Conservation (phyloP, 495 filamentous ascomycete species). For the Penicillium robsamsonii region DNA sequence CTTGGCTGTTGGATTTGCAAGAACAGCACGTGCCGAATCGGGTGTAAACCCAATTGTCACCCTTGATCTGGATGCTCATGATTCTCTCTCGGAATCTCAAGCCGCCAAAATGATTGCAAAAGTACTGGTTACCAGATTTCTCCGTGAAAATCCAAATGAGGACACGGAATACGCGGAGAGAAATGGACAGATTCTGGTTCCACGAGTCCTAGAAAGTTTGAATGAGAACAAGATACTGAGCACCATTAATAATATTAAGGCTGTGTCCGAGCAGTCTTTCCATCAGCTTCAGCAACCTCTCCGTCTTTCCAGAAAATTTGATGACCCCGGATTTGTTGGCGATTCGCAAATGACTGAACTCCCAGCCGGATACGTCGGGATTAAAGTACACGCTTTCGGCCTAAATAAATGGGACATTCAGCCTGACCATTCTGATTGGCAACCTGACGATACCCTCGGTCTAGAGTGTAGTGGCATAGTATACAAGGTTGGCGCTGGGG, state of each 20-base stretch:
- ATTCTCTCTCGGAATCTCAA: background rate
- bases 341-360: background rate
- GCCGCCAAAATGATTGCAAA: constrained; percentile 13
- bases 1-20: constrained; percentile 27
- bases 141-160: background rate
- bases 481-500: constrained; percentile 23
- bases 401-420: constrained; percentile 41
- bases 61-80: constrained; percentile 25
- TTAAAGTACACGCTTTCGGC: constrained; percentile 33
- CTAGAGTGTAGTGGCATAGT: constrained; percentile 47
- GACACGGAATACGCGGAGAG: constrained; percentile 30
- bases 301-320: background rate
- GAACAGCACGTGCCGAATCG: constrained; percentile 35
- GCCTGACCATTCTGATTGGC: constrained; percentile 23
- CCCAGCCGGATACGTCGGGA: constrained; percentile 26
- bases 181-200: constrained; percentile 21
- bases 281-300: constrained; percentile 13
- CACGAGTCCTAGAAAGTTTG: constrained; percentile 22
- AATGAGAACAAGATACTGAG: constrained; percentile 13
- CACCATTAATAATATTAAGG: background rate
- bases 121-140: constrained; percentile 20
- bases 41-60: constrained; percentile 26
- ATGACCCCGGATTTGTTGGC: constrained; percentile 6
- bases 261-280: constrained; percentile 14
- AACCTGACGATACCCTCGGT: constrained; percentile 29